A percentile compares a stretch with the other conserved stretches of the same genome.
These are phyloP conservation scores for Fragaria nilgerrensis DNA, from an alignment of 306 rosid species.

Conservation along the genomic window DNA sequence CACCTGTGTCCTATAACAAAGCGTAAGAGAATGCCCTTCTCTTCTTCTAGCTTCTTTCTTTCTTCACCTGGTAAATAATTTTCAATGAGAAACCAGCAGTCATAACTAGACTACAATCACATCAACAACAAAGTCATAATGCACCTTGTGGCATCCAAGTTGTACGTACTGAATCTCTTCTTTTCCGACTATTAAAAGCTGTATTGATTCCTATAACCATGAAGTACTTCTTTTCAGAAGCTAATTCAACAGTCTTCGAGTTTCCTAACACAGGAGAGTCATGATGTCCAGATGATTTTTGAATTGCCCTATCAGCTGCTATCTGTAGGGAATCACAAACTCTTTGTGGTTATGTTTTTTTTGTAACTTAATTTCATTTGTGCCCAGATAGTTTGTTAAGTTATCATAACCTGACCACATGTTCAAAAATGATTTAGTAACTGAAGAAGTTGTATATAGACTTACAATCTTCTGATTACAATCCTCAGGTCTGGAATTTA, in stretches of 20 bases:
- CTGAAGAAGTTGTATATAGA: neutral
- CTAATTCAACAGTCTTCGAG: slow-evolving; percentile 33
- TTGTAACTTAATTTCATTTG: neutral
- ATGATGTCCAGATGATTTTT: slow-evolving; percentile 37
- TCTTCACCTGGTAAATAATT: slow-evolving; percentile 44
- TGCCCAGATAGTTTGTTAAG: too few species aligned
- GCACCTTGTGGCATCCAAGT: slow-evolving; percentile 98
- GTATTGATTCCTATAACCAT: slow-evolving; percentile 90
- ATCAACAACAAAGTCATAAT: slow-evolving; percentile 9
- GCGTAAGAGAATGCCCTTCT: slow-evolving; percentile 80
- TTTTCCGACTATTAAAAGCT: slow-evolving; percentile 74
- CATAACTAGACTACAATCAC: slow-evolving; percentile 24
- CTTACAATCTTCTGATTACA: slow-evolving; percentile 63
- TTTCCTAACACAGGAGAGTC: slow-evolving; percentile 42
- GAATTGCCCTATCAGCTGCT: slow-evolving; percentile 38
- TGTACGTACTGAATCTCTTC: slow-evolving; percentile 85
- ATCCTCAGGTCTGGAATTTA: slow-evolving; percentile 34
- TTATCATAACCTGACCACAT: neutral
- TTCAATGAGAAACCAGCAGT: slow-evolving; percentile 20
- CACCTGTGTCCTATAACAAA: slow-evolving; percentile 92
- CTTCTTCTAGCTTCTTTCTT: slow-evolving; percentile 80
- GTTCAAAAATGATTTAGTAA: too few species aligned
- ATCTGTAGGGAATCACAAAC: slow-evolving; percentile 7
- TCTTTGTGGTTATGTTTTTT: neutral
- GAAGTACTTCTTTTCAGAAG: slow-evolving; percentile 59